Evolutionary conservation across 139 green algal genomes (phyloP), one percentile per base, ranked within the genome.

Genomic region (Trebouxia sp.): DNA sequence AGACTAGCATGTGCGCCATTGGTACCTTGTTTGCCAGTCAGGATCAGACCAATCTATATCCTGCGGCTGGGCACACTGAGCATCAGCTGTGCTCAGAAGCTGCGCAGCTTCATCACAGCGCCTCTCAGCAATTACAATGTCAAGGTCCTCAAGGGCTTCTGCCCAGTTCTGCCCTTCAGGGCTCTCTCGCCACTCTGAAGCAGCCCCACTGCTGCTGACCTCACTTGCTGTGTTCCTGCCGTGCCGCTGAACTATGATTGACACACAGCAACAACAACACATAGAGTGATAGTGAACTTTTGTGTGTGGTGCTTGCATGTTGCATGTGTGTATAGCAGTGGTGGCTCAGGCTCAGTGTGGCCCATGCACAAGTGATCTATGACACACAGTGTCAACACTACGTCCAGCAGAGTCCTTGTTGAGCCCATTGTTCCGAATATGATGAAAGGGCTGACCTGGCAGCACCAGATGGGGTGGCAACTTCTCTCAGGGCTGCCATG

Each of bases 101-200:
- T 80, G 50, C 65, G 87, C 76, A 7, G 85, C 85, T 7, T 89
- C 80, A 10, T 35, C 14, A 26, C 65, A 51, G 11, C 76, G 82
- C 30, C 83, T 76, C 67, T 89, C 85, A n/a, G 82, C 85, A n/a
- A 89, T 82, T 1, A 82, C 83, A 56, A 85, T 53, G 15, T 89
- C 85, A 9, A 82, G 32, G 11, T 89, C 82, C 26, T 87, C 82
- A 48, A 89, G 35, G 3, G 67, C 65, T 11, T 85, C 80, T 5
- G 65, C 48, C 84, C 84, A 88, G 43, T 79, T 80, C 28, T 65
- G 32, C 14, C 84, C 81, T 20, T 88, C 84, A 1, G 76, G 51
- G 9, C 37, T 75, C 12, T 55, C 55, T 8, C 62, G 39, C 84
- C 81, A 86, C 0, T 70, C 76, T 8, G 76, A n/a, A 39, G 45